These are phyloP conservation scores for Neurospora crassa DNA, from an alignment of 2,329 filamentous ascomycete genomes.

Conservation along the genomic window DNA sequence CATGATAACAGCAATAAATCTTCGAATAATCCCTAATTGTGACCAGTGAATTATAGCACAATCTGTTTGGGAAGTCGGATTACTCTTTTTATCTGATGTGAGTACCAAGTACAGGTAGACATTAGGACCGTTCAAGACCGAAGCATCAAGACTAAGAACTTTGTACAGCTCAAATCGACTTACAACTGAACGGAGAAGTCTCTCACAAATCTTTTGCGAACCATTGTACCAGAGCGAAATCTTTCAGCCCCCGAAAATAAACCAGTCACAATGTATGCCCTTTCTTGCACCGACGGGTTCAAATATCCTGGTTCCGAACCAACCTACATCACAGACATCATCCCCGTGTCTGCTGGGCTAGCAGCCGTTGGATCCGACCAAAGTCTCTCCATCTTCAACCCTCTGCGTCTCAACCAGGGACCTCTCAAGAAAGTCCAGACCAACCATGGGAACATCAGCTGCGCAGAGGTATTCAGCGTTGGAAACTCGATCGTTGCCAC, in stretches of 20 bases:
- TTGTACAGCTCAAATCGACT: neutral
- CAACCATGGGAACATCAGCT: slow-evolving; percentile 54
- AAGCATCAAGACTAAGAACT: neutral
- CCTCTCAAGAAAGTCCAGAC: slow-evolving; percentile 38
- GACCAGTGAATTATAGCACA: neutral
- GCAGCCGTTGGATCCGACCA: slow-evolving; percentile 63
- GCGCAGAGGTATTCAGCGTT: slow-evolving; percentile 46
- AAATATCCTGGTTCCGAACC: slow-evolving; percentile 29
- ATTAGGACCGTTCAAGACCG: neutral
- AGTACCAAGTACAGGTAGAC: neutral
- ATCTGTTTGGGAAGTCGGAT: neutral
- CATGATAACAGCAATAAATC: neutral
- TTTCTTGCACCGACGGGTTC: slow-evolving; percentile 30
- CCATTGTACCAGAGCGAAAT: neutral
- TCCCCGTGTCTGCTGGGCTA: slow-evolving; percentile 39
- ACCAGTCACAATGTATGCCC: slow-evolving; percentile 29
- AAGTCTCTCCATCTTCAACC: slow-evolving; percentile 56
- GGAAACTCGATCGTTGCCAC: slow-evolving; percentile 51
- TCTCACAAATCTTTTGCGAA: neutral
- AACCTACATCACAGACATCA: slow-evolving; percentile 50
- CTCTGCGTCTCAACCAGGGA: slow-evolving; percentile 41
- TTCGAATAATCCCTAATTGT: neutral
- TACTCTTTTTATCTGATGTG: neutral
- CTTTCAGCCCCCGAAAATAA: neutral
- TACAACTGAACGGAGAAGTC: neutral